phyloP scores from a whole-genome alignment of 202 grass and related monocot species.

The Brachypodium distachyon region DNA sequence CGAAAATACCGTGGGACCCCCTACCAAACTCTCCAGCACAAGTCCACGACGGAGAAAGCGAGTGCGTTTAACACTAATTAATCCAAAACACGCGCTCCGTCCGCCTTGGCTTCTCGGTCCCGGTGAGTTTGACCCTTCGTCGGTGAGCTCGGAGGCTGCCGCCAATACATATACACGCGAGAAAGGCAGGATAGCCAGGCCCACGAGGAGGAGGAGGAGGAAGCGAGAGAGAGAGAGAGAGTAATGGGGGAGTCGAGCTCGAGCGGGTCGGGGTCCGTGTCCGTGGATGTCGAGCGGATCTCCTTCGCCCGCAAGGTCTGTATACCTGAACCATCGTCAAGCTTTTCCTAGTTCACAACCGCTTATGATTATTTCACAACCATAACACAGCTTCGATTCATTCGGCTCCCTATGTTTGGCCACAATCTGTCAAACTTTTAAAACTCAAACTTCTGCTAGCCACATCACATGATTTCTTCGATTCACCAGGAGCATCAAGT shows the following conservation, averaged over 20 bases:
- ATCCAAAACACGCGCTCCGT: neutral
- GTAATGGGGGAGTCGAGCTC: slow-evolving; percentile 74
- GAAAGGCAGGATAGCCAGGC: neutral
- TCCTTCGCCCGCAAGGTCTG: slow-evolving; percentile 73
- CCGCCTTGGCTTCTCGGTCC: neutral
- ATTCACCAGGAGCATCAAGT: slow-evolving; percentile 64
- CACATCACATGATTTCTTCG: neutral
- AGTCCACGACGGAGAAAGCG: neutral
- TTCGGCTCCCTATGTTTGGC: neutral
- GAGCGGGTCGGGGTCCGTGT: slow-evolving; percentile 42
- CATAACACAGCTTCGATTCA: neutral
- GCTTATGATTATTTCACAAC: no score
- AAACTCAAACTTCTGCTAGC: no score
- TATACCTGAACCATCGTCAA: no score
- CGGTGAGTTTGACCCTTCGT: slow-evolving; percentile 25
- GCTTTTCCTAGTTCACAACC: no score
- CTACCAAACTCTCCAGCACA: neutral
- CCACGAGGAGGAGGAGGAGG: neutral
- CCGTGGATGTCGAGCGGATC: slow-evolving; percentile 71
- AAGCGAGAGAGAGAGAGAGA: neutral
- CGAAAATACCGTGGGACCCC: neutral
- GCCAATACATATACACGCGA: slow-evolving; percentile 15
- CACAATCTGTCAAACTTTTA: neutral
- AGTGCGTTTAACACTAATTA: slow-evolving; percentile 11
- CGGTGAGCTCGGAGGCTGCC: slow-evolving; percentile 6